phyloP scores from a whole-genome alignment of 139 green algal genomes.

The Picochlorum sp. region DNA sequence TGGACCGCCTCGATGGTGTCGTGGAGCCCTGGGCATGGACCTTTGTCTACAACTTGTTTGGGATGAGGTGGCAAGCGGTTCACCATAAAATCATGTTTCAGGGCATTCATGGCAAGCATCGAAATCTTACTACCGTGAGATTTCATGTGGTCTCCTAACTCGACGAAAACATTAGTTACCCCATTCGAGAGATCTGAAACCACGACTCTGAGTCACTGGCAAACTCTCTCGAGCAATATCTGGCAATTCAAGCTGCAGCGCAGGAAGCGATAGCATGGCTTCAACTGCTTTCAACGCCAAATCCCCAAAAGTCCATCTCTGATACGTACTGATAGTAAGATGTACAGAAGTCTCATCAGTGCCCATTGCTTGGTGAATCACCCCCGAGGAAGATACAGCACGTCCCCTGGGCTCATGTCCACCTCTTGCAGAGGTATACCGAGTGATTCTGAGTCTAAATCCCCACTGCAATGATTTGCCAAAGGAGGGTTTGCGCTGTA shows the following conservation, averaged over 20 bases:
- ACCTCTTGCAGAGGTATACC: not conserved
- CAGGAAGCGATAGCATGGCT: not conserved
- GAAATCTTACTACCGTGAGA: not conserved
- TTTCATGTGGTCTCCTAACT: too few relatives aligned
- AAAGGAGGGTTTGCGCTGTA: not conserved
- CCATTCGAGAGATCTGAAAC: not conserved
- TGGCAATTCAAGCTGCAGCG: not conserved
- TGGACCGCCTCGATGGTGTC: too few relatives aligned
- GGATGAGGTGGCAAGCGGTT: not conserved
- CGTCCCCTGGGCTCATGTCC: slow-evolving; percentile 48
- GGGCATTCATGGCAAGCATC: not conserved
- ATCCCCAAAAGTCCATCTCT: not conserved
- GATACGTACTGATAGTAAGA: slow-evolving; percentile 51
- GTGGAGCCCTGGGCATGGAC: too few relatives aligned
- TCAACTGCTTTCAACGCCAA: not conserved
- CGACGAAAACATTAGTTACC: not conserved
- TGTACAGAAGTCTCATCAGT: slow-evolving; percentile 35
- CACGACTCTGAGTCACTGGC: not conserved
- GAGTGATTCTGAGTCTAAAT: not conserved
- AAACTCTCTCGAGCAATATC: not conserved
- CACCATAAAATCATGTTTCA: not conserved
- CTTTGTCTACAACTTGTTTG: not conserved
- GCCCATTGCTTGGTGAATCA: slow-evolving; percentile 52
- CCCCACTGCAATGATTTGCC: not conserved
- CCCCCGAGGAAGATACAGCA: slow-evolving; percentile 82